Conservation (phyloP, 2,329 filamentous ascomycete species). For the Lachnum nothofagi region DNA sequence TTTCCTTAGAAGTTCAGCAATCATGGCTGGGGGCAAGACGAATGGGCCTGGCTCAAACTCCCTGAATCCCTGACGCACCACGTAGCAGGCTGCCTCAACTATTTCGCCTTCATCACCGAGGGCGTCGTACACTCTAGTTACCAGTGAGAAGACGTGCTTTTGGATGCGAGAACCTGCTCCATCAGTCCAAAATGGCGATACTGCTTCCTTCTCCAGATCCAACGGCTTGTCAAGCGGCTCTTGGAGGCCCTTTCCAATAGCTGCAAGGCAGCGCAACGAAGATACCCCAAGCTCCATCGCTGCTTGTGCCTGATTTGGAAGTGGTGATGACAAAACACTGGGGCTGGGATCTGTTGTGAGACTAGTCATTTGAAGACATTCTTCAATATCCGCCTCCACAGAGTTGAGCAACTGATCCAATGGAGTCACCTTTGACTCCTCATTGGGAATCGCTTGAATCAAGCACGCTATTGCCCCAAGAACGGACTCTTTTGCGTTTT, state of each 20-base stretch:
- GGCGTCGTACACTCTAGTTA: constrained; percentile 44
- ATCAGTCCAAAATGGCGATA: constrained; percentile 44
- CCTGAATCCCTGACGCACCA: constrained; percentile 69
- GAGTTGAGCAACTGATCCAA: constrained; percentile 56
- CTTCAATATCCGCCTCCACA: constrained; percentile 57
- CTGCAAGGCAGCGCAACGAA: constrained; percentile 63
- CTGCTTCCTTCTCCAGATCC: constrained; percentile 54
- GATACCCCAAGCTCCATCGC: constrained; percentile 35
- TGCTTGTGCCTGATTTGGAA: not conserved
- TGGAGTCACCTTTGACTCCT: constrained; percentile 48
- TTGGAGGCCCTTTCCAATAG: constrained; percentile 68
- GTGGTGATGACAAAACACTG: not conserved
- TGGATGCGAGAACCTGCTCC: constrained; percentile 46
- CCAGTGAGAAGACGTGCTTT: constrained; percentile 45
- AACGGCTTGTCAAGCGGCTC: constrained; percentile 61
- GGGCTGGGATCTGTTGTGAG: not conserved
- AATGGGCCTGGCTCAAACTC: constrained; percentile 72
- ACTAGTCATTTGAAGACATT: constrained; percentile 27
- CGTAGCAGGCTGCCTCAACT: constrained; percentile 64
- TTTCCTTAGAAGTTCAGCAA: constrained; percentile 61
- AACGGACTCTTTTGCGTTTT: constrained; percentile 70
- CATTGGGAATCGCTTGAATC: constrained; percentile 63
- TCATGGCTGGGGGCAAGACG: constrained; percentile 61
- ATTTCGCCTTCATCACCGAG: constrained; percentile 62
- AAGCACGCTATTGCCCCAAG: constrained; percentile 70